A percentile compares a stretch with the other conserved stretches of the same genome.
These are phyloP conservation scores for Aspergillus avenaceus DNA, from an alignment of 495 filamentous ascomycete genomes.

Conservation along the genomic window DNA sequence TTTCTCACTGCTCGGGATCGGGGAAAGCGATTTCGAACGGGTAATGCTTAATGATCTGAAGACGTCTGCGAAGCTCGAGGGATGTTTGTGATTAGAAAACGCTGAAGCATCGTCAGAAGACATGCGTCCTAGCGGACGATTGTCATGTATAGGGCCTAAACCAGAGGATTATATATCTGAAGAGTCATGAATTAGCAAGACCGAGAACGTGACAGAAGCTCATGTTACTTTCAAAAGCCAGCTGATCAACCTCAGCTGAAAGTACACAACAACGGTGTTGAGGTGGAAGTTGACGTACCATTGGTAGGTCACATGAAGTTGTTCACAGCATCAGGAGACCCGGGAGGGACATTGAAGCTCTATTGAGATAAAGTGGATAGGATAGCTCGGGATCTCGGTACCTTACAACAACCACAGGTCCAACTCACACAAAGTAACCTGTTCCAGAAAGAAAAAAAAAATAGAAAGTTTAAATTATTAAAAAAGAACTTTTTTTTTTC, in stretches of 20 bases:
- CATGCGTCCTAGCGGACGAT: constrained; percentile 40
- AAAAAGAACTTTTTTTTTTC: too few relatives aligned
- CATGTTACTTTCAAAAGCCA: not conserved
- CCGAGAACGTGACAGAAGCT: not conserved
- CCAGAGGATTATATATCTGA: constrained; percentile 18
- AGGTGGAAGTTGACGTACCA: constrained; percentile 10
- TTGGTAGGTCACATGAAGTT: constrained; percentile 4
- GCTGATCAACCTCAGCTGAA: not conserved
- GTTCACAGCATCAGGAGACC: constrained; percentile 7
- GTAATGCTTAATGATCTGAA: constrained; percentile 42
- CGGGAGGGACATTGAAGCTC: constrained; percentile 11
- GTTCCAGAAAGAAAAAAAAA: not conserved
- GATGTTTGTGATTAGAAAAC: constrained; percentile 31
- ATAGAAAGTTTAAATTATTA: not conserved
- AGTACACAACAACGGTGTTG: not conserved
- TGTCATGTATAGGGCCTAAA: constrained; percentile 12
- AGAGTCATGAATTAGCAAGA: constrained; percentile 15
- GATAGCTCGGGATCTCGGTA: too few relatives aligned
- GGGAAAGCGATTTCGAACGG: constrained; percentile 38
- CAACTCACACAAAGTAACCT: not conserved
- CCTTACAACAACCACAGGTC: not conserved
- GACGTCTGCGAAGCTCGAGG: constrained; percentile 43
- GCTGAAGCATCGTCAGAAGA: constrained; percentile 44
- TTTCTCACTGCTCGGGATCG: constrained; percentile 34
- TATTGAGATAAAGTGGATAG: not conserved